These are phyloP conservation scores for Talaromyces rugulosus DNA, from an alignment of 2,329 filamentous ascomycete species.

Conservation along the genomic window DNA sequence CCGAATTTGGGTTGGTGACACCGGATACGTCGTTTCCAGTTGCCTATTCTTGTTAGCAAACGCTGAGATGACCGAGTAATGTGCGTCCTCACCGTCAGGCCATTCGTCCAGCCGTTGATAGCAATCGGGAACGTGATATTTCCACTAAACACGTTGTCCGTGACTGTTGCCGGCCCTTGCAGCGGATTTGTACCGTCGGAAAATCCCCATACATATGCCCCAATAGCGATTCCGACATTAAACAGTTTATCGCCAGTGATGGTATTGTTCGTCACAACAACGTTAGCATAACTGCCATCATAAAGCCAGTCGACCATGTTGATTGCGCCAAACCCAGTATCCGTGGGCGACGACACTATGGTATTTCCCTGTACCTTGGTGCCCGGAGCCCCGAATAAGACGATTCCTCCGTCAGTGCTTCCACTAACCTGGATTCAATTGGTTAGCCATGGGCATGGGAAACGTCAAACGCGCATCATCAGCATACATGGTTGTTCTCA, in stretches of 20 bases:
- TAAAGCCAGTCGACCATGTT: constrained; percentile 11
- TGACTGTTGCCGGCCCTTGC: constrained; percentile 8
- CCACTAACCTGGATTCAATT: constrained; percentile 3
- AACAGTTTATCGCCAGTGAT: constrained; percentile 9
- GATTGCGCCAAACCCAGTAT: constrained; percentile 9
- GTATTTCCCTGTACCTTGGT: constrained; percentile 10
- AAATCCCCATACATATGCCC: constrained; percentile 9
- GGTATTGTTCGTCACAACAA: constrained; percentile 7
- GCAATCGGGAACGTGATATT: constrained; percentile 10
- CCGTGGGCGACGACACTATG: constrained; percentile 6
- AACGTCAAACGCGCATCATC: not conserved
- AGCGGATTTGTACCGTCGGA: not conserved
- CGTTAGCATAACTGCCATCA: constrained; percentile 7
- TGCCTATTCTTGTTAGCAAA: not conserved
- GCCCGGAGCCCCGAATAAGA: constrained; percentile 10
- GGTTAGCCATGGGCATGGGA: not conserved
- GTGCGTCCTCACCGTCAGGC: constrained; percentile 3
- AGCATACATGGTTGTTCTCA: constrained; percentile 8
- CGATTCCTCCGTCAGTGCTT: constrained; percentile 12
- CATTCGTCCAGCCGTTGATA: constrained; percentile 10
- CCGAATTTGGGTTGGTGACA: not conserved
- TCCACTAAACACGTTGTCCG: constrained; percentile 7
- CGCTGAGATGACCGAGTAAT: not conserved
- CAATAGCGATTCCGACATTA: constrained; percentile 12
- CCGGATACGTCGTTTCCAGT: constrained; percentile 7